Conservation (phyloP, 768 basidiomycete species). For the Sistotremastrum suecicum region DNA sequence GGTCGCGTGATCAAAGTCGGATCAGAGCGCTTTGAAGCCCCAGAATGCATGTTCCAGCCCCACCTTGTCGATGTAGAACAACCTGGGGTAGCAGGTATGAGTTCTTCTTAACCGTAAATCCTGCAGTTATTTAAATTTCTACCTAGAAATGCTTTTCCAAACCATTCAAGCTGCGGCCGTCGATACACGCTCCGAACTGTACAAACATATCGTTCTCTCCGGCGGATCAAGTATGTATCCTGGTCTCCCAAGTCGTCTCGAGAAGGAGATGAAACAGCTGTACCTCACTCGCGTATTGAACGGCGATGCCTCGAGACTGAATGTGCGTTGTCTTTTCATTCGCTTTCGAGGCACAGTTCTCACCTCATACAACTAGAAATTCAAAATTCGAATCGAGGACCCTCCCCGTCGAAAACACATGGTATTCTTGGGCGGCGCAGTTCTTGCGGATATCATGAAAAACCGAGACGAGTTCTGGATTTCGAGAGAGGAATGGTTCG, state of each 20-base stretch:
- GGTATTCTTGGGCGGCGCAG: slow-evolving; percentile 99
- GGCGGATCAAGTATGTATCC: slow-evolving; percentile 99
- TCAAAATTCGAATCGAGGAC: slow-evolving; percentile 98
- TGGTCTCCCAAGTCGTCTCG: slow-evolving; percentile 87
- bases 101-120: neutral
- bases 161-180: slow-evolving; percentile 88
- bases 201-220: slow-evolving; percentile 95
- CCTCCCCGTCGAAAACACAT: slow-evolving; percentile 97
- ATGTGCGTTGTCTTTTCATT: slow-evolving; percentile 39
- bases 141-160: slow-evolving; percentile 85
- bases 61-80: slow-evolving; percentile 95
- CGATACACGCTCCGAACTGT: slow-evolving; percentile 80
- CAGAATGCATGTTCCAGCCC: slow-evolving; percentile 99
- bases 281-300: slow-evolving; percentile 82
- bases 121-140: too few relatives aligned
- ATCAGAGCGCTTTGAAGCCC: slow-evolving; percentile 95
- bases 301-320: slow-evolving; percentile 71
- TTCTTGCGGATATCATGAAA: slow-evolving; percentile 98
- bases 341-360: neutral
- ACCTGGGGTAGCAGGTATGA: slow-evolving; percentile 81
- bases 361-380: slow-evolving; percentile 52
- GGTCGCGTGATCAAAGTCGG: slow-evolving; percentile 96
- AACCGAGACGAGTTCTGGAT: slow-evolving; percentile 91
- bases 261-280: slow-evolving; percentile 99
- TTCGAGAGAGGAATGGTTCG: slow-evolving; percentile 86